These are phyloP conservation scores for Usnea hakonensis DNA, from an alignment of 495 filamentous ascomycete species.

Conservation along the genomic window DNA sequence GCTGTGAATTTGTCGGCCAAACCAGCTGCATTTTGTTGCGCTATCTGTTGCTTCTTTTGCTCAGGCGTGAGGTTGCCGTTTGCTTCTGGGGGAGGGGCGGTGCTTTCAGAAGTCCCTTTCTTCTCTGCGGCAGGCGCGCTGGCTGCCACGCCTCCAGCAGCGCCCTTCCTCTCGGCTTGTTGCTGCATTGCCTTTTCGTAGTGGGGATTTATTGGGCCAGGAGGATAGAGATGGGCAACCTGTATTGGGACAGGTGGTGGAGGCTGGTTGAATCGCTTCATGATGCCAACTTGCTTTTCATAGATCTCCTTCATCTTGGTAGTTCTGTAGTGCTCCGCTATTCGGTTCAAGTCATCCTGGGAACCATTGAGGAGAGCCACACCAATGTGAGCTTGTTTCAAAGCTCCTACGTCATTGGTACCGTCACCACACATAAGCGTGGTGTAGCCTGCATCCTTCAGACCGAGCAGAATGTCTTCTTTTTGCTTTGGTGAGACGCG, in stretches of 20 bases:
- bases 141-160: slow-evolving; percentile 35
- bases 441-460: slow-evolving; percentile 94
- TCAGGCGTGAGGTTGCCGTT: slow-evolving; percentile 43
- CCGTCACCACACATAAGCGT: slow-evolving; percentile 99
- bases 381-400: slow-evolving; percentile 98
- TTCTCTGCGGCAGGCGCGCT: slow-evolving; percentile 30
- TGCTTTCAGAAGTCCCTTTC: slow-evolving; percentile 52
- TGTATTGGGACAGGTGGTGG: slow-evolving; percentile 77
- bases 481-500: slow-evolving; percentile 98
- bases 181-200: slow-evolving; percentile 86
- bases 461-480: slow-evolving; percentile 91
- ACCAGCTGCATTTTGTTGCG: slow-evolving; percentile 60
- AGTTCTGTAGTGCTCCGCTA: slow-evolving; percentile 83
- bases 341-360: slow-evolving; percentile 78
- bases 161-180: slow-evolving; percentile 67
- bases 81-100: slow-evolving; percentile 59
- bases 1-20: slow-evolving; percentile 82
- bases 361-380: slow-evolving; percentile 95
- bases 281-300: slow-evolving; percentile 85
- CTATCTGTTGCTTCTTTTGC: slow-evolving; percentile 55
- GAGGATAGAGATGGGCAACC: slow-evolving; percentile 92
- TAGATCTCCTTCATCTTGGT: slow-evolving; percentile 99
- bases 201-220: slow-evolving; percentile 86
- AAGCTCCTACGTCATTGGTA: slow-evolving; percentile 94
- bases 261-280: slow-evolving; percentile 89